phyloP scores from a whole-genome alignment of 805 yeast species.

The Saturnispora quitensis region DNA sequence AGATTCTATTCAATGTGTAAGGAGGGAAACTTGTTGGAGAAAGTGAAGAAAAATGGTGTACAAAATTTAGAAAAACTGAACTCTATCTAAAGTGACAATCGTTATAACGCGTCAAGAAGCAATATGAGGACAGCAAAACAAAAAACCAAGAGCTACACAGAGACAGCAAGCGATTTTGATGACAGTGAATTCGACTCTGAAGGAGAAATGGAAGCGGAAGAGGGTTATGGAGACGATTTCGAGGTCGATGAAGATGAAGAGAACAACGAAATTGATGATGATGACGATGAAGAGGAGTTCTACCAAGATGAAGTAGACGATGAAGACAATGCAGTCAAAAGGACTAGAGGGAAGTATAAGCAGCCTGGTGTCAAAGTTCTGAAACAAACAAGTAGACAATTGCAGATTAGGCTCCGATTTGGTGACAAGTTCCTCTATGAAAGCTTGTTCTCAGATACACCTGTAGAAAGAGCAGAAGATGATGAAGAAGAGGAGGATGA shows the following conservation, averaged over 20 bases:
- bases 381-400: neutral
- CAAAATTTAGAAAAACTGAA: neutral
- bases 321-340: conserved; percentile 4
- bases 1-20: neutral
- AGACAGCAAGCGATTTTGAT: conserved; percentile 1
- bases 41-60: neutral
- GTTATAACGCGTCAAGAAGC: neutral
- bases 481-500: neutral
- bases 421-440: conserved; percentile 1
- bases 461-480: neutral
- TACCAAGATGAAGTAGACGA: conserved; percentile 3
- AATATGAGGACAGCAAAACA: neutral
- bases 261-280: conserved; percentile 2
- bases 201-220: conserved; percentile 13
- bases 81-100: neutral
- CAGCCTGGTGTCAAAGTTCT: conserved; percentile 11
- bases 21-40: neutral
- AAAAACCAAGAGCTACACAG: neutral
- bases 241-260: conserved; percentile 9
- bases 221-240: conserved; percentile 2
- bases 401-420: conserved; percentile 3
- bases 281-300: conserved; percentile 9
- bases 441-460: neutral
- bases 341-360: conserved; percentile 17
- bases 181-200: conserved; percentile 12